phyloP scores from a whole-genome alignment of 441 rosid genomes.

The Macaranga tanarius region DNA sequence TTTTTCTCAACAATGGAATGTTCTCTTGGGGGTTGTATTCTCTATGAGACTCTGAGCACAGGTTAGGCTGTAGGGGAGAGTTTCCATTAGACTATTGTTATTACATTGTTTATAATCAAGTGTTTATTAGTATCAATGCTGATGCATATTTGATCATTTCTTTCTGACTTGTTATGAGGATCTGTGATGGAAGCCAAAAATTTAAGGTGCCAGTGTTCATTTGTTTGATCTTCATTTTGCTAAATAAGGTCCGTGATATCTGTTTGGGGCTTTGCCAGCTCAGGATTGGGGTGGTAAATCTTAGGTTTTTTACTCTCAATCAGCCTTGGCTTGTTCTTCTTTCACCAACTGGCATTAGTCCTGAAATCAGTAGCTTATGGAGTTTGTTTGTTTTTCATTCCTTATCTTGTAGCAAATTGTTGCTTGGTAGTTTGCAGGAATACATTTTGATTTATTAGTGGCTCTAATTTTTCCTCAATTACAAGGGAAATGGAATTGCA shows the following conservation, averaged over 20 bases:
- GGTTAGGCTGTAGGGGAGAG: background rate
- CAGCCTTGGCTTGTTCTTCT: background rate
- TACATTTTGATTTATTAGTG: background rate
- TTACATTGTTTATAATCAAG: background rate
- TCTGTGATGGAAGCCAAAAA: background rate
- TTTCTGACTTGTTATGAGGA: background rate
- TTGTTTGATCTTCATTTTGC: background rate
- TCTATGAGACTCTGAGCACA: background rate
- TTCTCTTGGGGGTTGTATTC: background rate
- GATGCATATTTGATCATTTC: background rate
- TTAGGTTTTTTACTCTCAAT: background rate
- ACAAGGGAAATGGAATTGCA: background rate
- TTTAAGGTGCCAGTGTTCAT: background rate
- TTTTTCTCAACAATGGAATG: background rate
- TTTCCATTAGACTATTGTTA: background rate
- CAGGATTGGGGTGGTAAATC: background rate
- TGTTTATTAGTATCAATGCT: background rate
- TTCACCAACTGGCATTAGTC: background rate
- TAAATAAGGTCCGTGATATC: background rate
- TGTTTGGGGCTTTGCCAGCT: background rate
- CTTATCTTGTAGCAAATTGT: constrained; percentile 1
- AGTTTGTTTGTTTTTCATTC: background rate
- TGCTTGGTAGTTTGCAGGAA: background rate
- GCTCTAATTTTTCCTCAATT: background rate
- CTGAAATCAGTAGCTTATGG: background rate